Conservation (phyloP, 2,329 filamentous ascomycete genomes). For the Dactylonectria macrodidyma region DNA sequence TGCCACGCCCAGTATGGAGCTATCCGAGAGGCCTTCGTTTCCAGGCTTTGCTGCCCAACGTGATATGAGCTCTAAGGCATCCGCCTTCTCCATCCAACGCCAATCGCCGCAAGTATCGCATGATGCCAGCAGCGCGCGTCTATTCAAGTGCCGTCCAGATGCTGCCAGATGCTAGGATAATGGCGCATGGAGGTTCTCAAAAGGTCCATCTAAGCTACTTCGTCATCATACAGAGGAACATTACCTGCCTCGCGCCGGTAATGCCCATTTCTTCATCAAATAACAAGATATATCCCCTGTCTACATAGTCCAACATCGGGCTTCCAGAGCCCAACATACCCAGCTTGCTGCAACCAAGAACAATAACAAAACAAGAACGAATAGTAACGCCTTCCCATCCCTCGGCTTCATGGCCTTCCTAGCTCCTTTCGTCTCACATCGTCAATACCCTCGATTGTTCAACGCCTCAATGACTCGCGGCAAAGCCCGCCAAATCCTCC, state of each 20-base stretch:
- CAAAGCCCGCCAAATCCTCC: constrained; percentile 56
- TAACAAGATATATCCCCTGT: constrained; percentile 1
- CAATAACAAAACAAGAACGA: not conserved
- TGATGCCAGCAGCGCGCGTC: constrained; percentile 5
- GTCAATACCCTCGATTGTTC: too few relatives aligned
- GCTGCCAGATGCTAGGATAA: constrained; percentile 10
- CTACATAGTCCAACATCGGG: constrained; percentile 10
- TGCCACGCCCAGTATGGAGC: not conserved
- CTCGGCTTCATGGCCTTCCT: not conserved
- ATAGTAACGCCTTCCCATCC: not conserved
- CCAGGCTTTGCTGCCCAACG: constrained; percentile 27
- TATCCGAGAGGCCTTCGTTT: constrained; percentile 7
- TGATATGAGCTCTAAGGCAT: constrained; percentile 8
- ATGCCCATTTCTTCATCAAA: not conserved
- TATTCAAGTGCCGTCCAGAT: constrained; percentile 1
- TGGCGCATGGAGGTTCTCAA: not conserved
- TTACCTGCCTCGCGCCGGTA: not conserved
- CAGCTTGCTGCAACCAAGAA: constrained; percentile 8
- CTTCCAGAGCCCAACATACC: constrained; percentile 22
- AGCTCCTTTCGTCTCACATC: not conserved
- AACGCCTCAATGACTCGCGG: constrained; percentile 36
- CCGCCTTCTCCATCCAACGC: not conserved
- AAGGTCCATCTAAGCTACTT: constrained; percentile 3
- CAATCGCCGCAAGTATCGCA: constrained; percentile 18
- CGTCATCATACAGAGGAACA: not conserved